A percentile compares a stretch with the other conserved stretches of the same genome.
phyloP scores from a whole-genome alignment of 768 basidiomycete genomes.

The Steccherinum ochraceum region DNA sequence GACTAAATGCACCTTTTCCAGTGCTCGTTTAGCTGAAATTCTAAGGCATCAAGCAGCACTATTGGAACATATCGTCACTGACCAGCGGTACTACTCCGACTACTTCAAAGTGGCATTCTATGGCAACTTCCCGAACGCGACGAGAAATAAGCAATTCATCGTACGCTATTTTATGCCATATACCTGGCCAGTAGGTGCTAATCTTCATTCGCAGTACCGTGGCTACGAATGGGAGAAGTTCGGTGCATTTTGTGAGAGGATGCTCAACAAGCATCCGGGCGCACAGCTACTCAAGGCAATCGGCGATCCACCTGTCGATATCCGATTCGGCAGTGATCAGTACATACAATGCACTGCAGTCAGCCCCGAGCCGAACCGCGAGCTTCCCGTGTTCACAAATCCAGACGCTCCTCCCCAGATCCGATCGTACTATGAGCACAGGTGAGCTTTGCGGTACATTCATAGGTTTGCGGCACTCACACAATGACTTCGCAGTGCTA shows the following conservation, averaged over 20 bases:
- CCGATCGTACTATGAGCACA: slow-evolving; percentile 82
- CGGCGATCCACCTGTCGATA: slow-evolving; percentile 75
- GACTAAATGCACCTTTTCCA: slow-evolving; percentile 26
- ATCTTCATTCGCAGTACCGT: slow-evolving; percentile 55
- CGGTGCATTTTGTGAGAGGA: slow-evolving; percentile 81
- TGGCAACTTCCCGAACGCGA: slow-evolving; percentile 82
- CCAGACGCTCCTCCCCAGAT: slow-evolving; percentile 78
- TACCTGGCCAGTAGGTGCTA: background rate
- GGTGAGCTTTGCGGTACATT: slow-evolving; percentile 33
- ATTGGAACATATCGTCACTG: slow-evolving; percentile 77
- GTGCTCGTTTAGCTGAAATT: slow-evolving; percentile 78
- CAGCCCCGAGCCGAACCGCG: slow-evolving; percentile 76
- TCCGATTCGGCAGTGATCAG: slow-evolving; percentile 72
- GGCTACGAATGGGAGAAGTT: slow-evolving; percentile 95
- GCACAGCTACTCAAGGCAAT: slow-evolving; percentile 71
- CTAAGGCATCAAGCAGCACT: slow-evolving; percentile 82
- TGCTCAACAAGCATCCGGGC: slow-evolving; percentile 85
- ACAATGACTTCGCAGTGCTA: slow-evolving; percentile 43
- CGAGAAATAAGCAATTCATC: slow-evolving; percentile 87
- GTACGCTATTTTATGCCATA: slow-evolving; percentile 38
- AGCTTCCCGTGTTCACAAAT: slow-evolving; percentile 73
- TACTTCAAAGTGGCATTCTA: slow-evolving; percentile 94
- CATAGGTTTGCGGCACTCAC: background rate
- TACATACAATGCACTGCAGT: slow-evolving; percentile 89
- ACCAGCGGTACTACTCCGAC: slow-evolving; percentile 83